Evolutionary conservation across 257 asterid genomes (phyloP), one percentile per base, ranked within the genome.

Genomic region (Salvia splendens): DNA sequence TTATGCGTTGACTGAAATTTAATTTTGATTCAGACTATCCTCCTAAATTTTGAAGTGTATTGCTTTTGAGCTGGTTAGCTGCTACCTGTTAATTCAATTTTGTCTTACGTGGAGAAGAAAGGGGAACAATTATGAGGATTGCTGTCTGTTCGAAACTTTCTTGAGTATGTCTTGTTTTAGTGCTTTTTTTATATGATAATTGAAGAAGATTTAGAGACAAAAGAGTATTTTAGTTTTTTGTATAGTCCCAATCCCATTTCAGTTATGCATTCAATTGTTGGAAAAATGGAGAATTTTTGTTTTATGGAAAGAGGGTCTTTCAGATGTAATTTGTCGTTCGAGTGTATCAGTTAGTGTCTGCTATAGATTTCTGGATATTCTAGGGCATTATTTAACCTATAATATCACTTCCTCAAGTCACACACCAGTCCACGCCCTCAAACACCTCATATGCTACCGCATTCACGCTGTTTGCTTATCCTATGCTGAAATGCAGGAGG

Each of bases 401-500:
- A 54, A 48, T 49, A 2, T 70, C 14, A 47, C 32, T 32, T 40
- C 67, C 32, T 40, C 16, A 62, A 55, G 24, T 48, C 42, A 11
- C 36, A 45, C 72, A 17, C 49, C 40, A 6, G 36, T 65, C n/a
- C 58, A 40, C 5, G 35, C 8, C 42, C 36, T 53, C 17, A 33
- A 38, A 57, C 57, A 46, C 63, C 36, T 56, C 56, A 35, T 30
- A 38, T 47, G 7, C 43, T 57, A 45, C 48, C 36, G 11, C 69
- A 5, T 67, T 40, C 32, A 10, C 36, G 16, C 32, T 48, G 64
- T 55, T 64, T 73, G 64, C 73, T 73, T 74, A 73, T 55, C 65
- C 47, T 17, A 16, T 76, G 53, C 68, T 71, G 17, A 78, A 50
- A 14, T 72, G 80, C 80, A 86, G 97, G 90, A 76, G 82, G 84